Base-by-base conservation (phyloP, 305 asterid genomes). In the Fraxinus baroniana region DNA sequence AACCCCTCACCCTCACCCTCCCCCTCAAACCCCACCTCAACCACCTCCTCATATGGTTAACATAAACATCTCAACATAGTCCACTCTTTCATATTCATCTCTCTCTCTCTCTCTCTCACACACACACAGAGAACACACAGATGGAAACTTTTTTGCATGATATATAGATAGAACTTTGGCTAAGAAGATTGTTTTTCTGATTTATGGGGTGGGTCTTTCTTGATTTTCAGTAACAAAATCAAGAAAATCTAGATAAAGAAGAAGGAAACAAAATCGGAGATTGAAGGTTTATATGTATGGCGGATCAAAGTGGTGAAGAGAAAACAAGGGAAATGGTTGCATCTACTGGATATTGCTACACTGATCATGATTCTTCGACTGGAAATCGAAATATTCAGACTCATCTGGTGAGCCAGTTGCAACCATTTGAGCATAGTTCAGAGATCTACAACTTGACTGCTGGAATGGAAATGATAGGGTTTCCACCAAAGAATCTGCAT, bases 401-500 rank as follows among this genome's bases (percentile, higher is more conserved):
- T 66, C 89, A 85, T 76, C 41, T 81, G 60, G 82, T 83, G 17
- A 86, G 37, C 83, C 94, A 90, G 28, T 77, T 88, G 44, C 95
- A 90, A 36, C 74, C 30, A 36, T 91, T 89, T 52, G 94, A 88
- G 17, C 83, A 87, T 2, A 81, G 85, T 30, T 91, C 88, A 79
- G 97, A 91, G 92, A 88, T 95, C 87, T 95, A 92, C 87, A 88
- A 87, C 88, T 62, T 91, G 78, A 80, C 90, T 33, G 70, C 94
- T 72, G 89, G 90, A 74, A 89, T 89, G 93, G 94, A 92, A 62
- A 87, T 91, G 90, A 76, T 92, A 86, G 99, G 97, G 88, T 92
- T 93, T 87, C 91, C 88, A 35, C 20, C 88, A 0, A 90, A 86
- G 84, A 82, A 87, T 83, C 81, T 35, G 7, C 85, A 80, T 5